Percentiles rank a stretch among this genome's conserved stretches.
phyloP scores from a whole-genome alignment of 768 basidiomycete species.

The Auriscalpium vulgare region DNA sequence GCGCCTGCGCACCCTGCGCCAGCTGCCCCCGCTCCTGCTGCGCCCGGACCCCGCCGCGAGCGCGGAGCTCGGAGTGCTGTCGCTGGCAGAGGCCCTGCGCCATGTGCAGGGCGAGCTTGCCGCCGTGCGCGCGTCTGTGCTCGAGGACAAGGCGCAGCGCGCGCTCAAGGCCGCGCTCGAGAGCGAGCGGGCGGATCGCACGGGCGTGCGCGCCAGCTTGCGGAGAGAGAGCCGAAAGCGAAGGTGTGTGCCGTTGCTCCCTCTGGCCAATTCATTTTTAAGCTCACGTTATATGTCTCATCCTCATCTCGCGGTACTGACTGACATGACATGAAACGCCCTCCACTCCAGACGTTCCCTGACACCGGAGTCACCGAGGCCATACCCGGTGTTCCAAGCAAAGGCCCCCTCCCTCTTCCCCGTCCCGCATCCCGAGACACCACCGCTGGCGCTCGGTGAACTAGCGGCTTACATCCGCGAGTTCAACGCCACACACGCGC shows the following conservation, averaged over 20 bases:
- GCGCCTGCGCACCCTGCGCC: conserved; percentile 12
- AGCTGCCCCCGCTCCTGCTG: conserved; percentile 7
- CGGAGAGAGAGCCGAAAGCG: conserved; percentile 48
- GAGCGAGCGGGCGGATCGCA: conserved; percentile 46
- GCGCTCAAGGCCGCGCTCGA: conserved; percentile 47
- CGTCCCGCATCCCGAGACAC: conserved; percentile 25
- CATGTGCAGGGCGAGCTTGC: conserved; percentile 34
- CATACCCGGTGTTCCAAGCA: conserved; percentile 40
- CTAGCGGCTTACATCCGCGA: conserved; percentile 48
- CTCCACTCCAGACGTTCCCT: conserved; percentile 32
- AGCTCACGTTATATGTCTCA: not conserved
- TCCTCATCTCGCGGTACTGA: not conserved
- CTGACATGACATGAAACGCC: not conserved
- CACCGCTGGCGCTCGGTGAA: conserved; percentile 34
- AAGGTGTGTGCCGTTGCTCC: conserved; percentile 34
- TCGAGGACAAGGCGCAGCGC: conserved; percentile 47
- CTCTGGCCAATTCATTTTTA: not conserved
- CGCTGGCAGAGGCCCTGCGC: not conserved
- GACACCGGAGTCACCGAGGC: conserved; percentile 55
- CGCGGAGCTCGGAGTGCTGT: conserved; percentile 1
- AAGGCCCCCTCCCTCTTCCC: conserved; percentile 36
- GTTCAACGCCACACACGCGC: conserved; percentile 40
- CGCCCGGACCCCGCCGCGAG: conserved; percentile 3
- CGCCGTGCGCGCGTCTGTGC: conserved; percentile 38
- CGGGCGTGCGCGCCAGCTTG: conserved; percentile 36